Evolutionary conservation across 345 rosid genomes (phyloP), one percentile per base, ranked within the genome.

Genomic region (Hirschfeldia incana): DNA sequence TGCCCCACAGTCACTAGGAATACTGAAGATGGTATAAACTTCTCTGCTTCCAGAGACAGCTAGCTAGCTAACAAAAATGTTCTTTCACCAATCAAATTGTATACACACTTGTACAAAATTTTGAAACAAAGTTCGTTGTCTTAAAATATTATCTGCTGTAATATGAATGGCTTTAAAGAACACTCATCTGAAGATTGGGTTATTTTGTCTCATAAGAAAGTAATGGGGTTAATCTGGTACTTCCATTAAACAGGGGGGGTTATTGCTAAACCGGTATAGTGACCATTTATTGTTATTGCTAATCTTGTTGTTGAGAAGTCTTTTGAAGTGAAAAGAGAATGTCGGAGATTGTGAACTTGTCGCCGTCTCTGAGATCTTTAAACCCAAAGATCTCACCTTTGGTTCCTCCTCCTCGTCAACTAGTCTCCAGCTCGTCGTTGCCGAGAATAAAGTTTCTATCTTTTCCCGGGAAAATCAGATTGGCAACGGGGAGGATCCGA

Each of bases 1-100:
- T 87, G 91, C 64, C 97, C 94, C 15, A 84, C 89, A 26, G 82
- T 89, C 62, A 66, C 81, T 11, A 73, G 85, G 84, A 91, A 94
- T 80, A 86, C 91, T 21, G 88, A 85, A 82, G 97, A 90, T 29
- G 93, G 92, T 74, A 77, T 78, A 51, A 76, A 64, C 85, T 90
- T 88, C 79, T 89, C 85, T 30, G 75, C 88, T 10, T 71, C 83
- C 37, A 86, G 87, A 63, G 84, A 88, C 33, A 77, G 84, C 75
- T 89, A 79, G 70, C 32, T 29, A 21, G 21, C 59, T 73, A 46
- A 46, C 33, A 29, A 29, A 62, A 46, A 36, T 21, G 34, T 27
- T 36, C 29, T 16, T 65, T 69, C 66, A 6, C 59, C 17, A 29
- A 49, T 36, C 72, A 33, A 76, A 57, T 66, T 62, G 67, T 73